Evolutionary conservation across 2,329 filamentous ascomycete genomes (phyloP).

Genomic region (Scleromitrula shiraiana): DNA sequence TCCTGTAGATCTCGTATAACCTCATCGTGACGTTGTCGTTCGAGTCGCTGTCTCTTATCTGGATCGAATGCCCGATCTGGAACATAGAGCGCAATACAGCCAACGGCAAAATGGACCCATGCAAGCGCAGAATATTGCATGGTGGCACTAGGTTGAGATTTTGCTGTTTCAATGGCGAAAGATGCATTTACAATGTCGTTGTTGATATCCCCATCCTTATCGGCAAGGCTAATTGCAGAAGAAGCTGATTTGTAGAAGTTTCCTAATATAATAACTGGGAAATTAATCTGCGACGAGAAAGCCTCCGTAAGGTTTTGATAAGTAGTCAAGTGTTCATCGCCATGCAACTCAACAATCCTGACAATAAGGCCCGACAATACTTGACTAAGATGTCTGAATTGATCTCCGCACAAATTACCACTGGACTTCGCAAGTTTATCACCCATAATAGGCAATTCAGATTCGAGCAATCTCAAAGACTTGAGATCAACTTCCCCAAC

Average conservation of each 20-base stretch:
- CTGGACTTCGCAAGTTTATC: slow-evolving; percentile 33
- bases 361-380: slow-evolving; percentile 18
- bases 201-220: slow-evolving; percentile 14
- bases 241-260: background rate
- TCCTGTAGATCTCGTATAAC: slow-evolving; percentile 46
- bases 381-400: slow-evolving; percentile 37
- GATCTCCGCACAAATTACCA: slow-evolving; percentile 36
- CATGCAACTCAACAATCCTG: slow-evolving; percentile 20
- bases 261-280: background rate
- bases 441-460: slow-evolving; percentile 55
- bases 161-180: slow-evolving; percentile 25
- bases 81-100: slow-evolving; percentile 70
- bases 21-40: slow-evolving; percentile 50
- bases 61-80: slow-evolving; percentile 85
- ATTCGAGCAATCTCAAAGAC: slow-evolving; percentile 54
- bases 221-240: too few relatives aligned
- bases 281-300: background rate
- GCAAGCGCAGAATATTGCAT: slow-evolving; percentile 45
- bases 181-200: slow-evolving; percentile 33
- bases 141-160: slow-evolving; percentile 20
- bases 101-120: slow-evolving; percentile 70
- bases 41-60: slow-evolving; percentile 55
- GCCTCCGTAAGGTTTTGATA: background rate
- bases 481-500: slow-evolving; percentile 48
- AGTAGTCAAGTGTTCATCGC: background rate